Evolutionary conservation across 2,329 filamentous ascomycete species (phyloP).

Genomic region (Zymoseptoria tritici): DNA sequence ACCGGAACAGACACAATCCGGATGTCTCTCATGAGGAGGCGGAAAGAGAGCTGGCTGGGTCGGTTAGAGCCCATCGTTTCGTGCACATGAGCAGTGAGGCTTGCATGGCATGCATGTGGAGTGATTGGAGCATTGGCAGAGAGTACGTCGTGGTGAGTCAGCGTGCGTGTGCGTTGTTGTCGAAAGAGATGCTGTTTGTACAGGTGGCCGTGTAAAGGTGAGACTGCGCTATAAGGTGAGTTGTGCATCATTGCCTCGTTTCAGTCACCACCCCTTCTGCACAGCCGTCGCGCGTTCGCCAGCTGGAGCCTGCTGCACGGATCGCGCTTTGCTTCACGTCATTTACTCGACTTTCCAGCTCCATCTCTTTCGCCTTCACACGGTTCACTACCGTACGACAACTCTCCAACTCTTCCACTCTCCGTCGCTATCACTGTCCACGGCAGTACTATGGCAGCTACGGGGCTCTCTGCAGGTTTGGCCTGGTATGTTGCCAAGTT

Average conservation of each 20-base stretch:
- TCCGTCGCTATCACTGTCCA: too few relatives aligned
- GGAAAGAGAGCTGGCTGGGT: neutral
- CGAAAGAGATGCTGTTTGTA: neutral
- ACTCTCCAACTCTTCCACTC: too few relatives aligned
- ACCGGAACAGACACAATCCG: neutral
- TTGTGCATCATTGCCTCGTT: neutral
- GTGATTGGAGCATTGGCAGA: neutral
- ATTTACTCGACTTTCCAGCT: too few relatives aligned
- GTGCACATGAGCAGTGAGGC: too few relatives aligned
- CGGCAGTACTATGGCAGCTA: too few relatives aligned
- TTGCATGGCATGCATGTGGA: neutral
- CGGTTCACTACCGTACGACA: too few relatives aligned
- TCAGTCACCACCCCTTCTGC: neutral
- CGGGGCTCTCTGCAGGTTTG: too few relatives aligned
- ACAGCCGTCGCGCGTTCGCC: neutral
- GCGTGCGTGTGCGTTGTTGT: neutral
- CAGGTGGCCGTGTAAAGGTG: neutral
- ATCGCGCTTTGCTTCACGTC: neutral
- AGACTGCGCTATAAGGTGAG: neutral
- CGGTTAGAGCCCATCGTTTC: neutral
- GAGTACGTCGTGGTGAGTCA: neutral
- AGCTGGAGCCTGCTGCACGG: neutral
- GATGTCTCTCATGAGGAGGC: neutral
- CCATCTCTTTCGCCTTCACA: too few relatives aligned
- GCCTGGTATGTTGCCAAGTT: too few relatives aligned